Base-by-base conservation (phyloP, 148 eudicot genomes). In the Linanthus parryae region DNA sequence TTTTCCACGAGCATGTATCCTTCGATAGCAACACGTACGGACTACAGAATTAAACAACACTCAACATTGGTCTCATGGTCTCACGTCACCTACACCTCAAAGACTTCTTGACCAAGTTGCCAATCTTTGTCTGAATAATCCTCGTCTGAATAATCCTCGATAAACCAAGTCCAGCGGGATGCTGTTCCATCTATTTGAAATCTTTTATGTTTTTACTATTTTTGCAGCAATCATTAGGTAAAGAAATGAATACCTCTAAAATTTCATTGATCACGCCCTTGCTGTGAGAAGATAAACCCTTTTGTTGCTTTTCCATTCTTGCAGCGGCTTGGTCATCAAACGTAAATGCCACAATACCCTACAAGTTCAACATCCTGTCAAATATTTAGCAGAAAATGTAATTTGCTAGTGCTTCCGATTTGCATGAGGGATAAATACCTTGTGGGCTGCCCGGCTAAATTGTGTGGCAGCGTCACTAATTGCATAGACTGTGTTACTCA, bases 281-380 rank as follows among this genome's bases (percentile, higher is more conserved):
- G 76, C 90, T 82, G 41, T 72, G 85, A 37, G 88, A 69, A 47
- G 78, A 62, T 57, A 74, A 56, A 46, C 73, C 80, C 35, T 66
- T 65, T 61, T 83, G 87, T 54, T 77, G 94, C 42, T 71, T 74
- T 65, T 82, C 94, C 26, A 73, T 55, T 58, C 68, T 66, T 31
- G 54, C 68, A 27, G 42, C 71, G 27, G 83, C 78, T 54, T 75
- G 83, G 40, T 81, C 85, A 69, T 92, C 96, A 72, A 84, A 73
- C 4, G 99, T 92, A 59, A 92, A 87, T 44, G 96, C 96, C 38
- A 87, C 81, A 47, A 92, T 82, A 59, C 96, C 99, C 99, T 92
- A 65, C 58, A 65, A 37, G 40, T 52, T 44, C 29, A 65, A 62
- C 29, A 57, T n/a, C 5, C n/a, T 35, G 12, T 21, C 17, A 34